A percentile compares a stretch with the other conserved stretches of the same genome.
Conservation (phyloP, 345 rosid species). For the Melaleuca alternifolia region DNA sequence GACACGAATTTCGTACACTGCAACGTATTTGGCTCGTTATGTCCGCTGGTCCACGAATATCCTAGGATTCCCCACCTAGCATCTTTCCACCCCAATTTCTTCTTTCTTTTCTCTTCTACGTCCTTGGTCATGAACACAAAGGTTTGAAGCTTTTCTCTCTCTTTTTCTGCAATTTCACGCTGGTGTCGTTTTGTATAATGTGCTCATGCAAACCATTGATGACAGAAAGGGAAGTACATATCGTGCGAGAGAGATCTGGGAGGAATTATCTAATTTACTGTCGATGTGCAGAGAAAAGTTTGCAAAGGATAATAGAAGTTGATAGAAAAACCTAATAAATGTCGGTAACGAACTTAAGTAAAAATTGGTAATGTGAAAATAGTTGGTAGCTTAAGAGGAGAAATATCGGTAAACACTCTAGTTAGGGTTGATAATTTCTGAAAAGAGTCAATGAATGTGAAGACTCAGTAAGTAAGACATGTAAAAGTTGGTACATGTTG, state of each 20-base stretch:
- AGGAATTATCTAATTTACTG: not conserved
- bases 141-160: not conserved
- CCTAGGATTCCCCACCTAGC: not conserved
- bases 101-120: not conserved
- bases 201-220: not conserved
- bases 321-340: not conserved
- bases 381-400: not conserved
- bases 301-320: not conserved
- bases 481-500: not conserved
- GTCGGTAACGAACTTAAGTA: not conserved
- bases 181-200: not conserved
- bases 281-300: not conserved
- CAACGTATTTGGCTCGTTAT: not conserved
- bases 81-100: not conserved
- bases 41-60: not conserved
- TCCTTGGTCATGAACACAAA: not conserved
- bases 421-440: not conserved
- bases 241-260: not conserved
- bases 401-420: not conserved
- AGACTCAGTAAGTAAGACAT: not conserved
- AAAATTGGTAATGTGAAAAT: not conserved
- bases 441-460: not conserved
- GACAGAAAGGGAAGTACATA: not conserved
- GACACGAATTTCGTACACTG: not conserved
- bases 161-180: not conserved